phyloP scores from a whole-genome alignment of 2,329 filamentous ascomycete species.

The Talaromyces sp. region DNA sequence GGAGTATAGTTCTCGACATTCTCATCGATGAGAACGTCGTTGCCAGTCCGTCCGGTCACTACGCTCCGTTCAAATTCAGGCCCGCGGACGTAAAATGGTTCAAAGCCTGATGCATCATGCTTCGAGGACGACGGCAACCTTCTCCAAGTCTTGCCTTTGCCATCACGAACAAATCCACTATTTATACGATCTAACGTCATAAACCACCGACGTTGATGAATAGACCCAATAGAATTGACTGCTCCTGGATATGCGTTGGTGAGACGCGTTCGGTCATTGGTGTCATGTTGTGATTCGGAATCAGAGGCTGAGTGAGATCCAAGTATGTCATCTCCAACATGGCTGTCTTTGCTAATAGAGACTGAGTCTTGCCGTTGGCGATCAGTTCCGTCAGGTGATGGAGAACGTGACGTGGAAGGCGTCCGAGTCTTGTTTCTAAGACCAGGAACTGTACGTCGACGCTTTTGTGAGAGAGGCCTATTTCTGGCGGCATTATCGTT shows the following conservation, averaged over 20 bases:
- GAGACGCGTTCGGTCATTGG: slow-evolving; percentile 53
- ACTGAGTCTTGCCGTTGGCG: neutral
- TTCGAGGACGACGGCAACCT: slow-evolving; percentile 15
- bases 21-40: slow-evolving; percentile 61
- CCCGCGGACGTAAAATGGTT: slow-evolving; percentile 60
- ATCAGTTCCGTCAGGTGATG: slow-evolving; percentile 9
- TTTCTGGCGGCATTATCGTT: slow-evolving; percentile 20
- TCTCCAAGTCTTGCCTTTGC: slow-evolving; percentile 27
- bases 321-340: slow-evolving; percentile 16
- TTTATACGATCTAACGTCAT: slow-evolving; percentile 58
- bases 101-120: slow-evolving; percentile 39
- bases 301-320: slow-evolving; percentile 14
- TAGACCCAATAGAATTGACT: slow-evolving; percentile 61
- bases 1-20: slow-evolving; percentile 55
- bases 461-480: slow-evolving; percentile 20
- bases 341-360: neutral
- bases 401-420: slow-evolving; percentile 23
- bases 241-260: slow-evolving; percentile 67
- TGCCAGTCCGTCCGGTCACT: slow-evolving; percentile 59
- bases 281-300: slow-evolving; percentile 35
- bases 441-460: slow-evolving; percentile 21
- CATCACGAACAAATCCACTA: slow-evolving; percentile 51
- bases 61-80: slow-evolving; percentile 62
- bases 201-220: slow-evolving; percentile 67
- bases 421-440: slow-evolving; percentile 15